Base-by-base conservation (phyloP, 1,284 basidiomycete genomes). In the Pholiota adiposa region DNA sequence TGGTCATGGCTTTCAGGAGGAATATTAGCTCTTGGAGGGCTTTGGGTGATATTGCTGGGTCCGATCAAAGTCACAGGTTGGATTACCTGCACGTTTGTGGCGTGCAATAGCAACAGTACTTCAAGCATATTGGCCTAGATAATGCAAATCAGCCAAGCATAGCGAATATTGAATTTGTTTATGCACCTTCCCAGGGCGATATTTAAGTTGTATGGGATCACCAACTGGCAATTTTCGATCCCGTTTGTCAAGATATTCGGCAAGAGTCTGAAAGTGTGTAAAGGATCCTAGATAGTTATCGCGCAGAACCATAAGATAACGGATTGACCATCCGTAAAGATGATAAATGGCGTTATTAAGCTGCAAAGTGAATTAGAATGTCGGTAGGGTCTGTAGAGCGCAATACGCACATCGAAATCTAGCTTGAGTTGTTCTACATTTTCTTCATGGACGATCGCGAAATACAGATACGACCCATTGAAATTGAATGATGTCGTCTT, bases 231-330 rank as follows among this genome's bases (percentile, higher is more conserved):
- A 73, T 4, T 83, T 83, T 59, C 77, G 79, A 54, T 78, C 81
- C 27, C 85, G 82, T 71, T 88, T 90, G 56, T 88, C 84, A 54
- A 94, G 77, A 70, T 93, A 96, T 75, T 97, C 96, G 29, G 83
- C 83, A 52, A 94, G 80, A 0, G 93, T 96, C 6, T 88, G 88
- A 69, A 95, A 97, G 67, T 96, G 92, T 1, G 94, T 97, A 73
- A 96, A 97, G 3, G 85, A 83, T 18, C 96, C 96, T 58, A 97
- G 88, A 73, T 97, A 97, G 72, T 97, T 97, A 67, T 96, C 94
- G 56, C 90, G 87, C 54, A 97, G 70, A 49, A 90, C 87, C 86
- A 98, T 91, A 65, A 96, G 80, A 68, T 94, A 88, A 33, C 95
- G 87, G 58, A 96, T 83, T 0, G 88, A 88, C 94, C 94, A 97